Evolutionary conservation across 441 rosid genomes (phyloP), one percentile per base, ranked within the genome.

Genomic region (Brassica hybrid): DNA sequence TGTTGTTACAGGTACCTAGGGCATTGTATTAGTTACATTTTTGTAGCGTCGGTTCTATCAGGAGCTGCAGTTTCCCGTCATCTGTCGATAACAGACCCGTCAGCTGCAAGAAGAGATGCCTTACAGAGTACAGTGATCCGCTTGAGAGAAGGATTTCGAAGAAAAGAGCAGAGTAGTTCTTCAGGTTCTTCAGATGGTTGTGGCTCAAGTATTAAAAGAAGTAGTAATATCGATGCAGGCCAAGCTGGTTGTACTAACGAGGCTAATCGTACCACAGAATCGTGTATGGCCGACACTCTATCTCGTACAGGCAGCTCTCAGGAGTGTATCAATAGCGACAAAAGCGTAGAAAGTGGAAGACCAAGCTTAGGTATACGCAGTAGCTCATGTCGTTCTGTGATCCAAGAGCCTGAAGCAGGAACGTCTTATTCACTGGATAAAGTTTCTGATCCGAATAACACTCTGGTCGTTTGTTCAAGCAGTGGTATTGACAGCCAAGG

Each of bases 141-240:
- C 32, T 84, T 97, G 72, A 91, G 99, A 85, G 99, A 97, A 84
- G 98, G 99, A 50, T 97, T 94, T 75, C 94, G 98, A 65, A 88
- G 89, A 82, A 97, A 93, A 79, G 99, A 94, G 71, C 98, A 88
- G 41, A 89, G 87, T 75, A 86, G 97, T 84, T 91, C 99, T 60
- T 94, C 99, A 64, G 86, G 99, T 83, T 97, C 99, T 79, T 97
- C 99, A 76, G 99, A 97, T 75, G 99, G 98, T 67, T 93, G 98
- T 88, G 99, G 99, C 69, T 97, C 98, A 81, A 97, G 99, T 80
- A 82, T 92, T 72, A 97, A 94, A 85, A 90, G 94, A 75, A 94
- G 99, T 80, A 90, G 98, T 79, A 94, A 96, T 61, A 93, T 86
- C 18, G 99, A 94, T 84, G 95, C 85, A 60, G 90, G 95, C 69